phyloP scores from a whole-genome alignment of 2,329 filamentous ascomycete genomes.

The Claviceps sp. region DNA sequence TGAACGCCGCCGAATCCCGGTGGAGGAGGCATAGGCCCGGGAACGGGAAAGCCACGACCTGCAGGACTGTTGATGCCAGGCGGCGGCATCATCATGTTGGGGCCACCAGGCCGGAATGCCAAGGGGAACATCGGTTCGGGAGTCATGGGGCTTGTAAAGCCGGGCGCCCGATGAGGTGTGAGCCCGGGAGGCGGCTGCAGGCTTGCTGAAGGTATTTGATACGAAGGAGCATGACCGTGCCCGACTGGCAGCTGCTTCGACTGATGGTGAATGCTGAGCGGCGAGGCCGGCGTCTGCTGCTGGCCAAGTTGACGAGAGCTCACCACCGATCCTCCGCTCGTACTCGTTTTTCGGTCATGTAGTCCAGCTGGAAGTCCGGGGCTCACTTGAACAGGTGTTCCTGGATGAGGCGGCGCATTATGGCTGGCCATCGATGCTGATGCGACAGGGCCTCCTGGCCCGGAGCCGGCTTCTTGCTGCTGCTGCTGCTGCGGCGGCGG shows the following conservation, averaged over 20 bases:
- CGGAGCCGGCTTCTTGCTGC: constrained; percentile 41
- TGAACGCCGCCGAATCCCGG: constrained; percentile 21
- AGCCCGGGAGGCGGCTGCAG: constrained; percentile 34
- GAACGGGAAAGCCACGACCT: constrained; percentile 31
- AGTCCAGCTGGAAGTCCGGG: constrained; percentile 42
- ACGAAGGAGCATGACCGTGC: constrained; percentile 31
- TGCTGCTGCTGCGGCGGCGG: neutral
- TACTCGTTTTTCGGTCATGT: constrained; percentile 49
- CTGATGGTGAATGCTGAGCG: constrained; percentile 24
- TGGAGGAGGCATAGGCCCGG: constrained; percentile 19
- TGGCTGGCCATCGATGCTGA: constrained; percentile 40
- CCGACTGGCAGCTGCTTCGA: constrained; percentile 14
- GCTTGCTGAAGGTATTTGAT: constrained; percentile 42
- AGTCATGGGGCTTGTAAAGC: constrained; percentile 45
- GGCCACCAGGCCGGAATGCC: constrained; percentile 28
- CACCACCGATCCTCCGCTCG: constrained; percentile 15
- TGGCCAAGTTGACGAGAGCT: constrained; percentile 15
- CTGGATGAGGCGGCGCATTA: constrained; percentile 44
- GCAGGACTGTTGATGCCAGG: constrained; percentile 35
- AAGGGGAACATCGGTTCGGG: constrained; percentile 36
- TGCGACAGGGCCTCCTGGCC: constrained; percentile 53
- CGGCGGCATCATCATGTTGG: constrained; percentile 35
- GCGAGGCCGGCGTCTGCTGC: constrained; percentile 37
- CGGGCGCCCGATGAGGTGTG: constrained; percentile 25
- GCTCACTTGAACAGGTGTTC: constrained; percentile 52